Evolutionary conservation across 1,284 basidiomycete species (phyloP).

Genomic region (Ceratobasidium sp.): DNA sequence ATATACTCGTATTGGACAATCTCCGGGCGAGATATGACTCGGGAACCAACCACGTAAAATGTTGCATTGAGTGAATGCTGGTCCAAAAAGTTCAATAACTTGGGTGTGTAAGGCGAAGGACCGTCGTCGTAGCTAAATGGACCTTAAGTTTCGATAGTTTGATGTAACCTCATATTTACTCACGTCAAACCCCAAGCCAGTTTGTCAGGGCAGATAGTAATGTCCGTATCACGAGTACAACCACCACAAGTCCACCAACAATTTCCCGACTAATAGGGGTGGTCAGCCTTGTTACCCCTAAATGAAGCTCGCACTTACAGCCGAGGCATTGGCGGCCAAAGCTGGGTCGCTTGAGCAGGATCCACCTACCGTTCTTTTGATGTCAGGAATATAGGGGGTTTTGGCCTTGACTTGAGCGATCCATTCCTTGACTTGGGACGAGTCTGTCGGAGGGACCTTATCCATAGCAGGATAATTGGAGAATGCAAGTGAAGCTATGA

Average conservation of each 20-base stretch:
- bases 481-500: slow-evolving; percentile 30
- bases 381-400: slow-evolving; percentile 50
- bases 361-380: slow-evolving; percentile 50
- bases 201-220: slow-evolving; percentile 78
- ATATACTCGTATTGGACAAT: slow-evolving; percentile 87
- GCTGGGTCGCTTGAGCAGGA: slow-evolving; percentile 41
- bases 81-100: slow-evolving; percentile 72
- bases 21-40: slow-evolving; percentile 79
- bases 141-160: slow-evolving; percentile 18
- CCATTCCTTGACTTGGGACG: slow-evolving; percentile 54
- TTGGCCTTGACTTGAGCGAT: slow-evolving; percentile 46
- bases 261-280: slow-evolving; percentile 31
- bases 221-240: slow-evolving; percentile 72
- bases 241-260: slow-evolving; percentile 79
- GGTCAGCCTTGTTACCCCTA: background rate
- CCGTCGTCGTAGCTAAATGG: slow-evolving; percentile 77
- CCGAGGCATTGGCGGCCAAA: slow-evolving; percentile 36
- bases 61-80: slow-evolving; percentile 75
- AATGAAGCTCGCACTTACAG: slow-evolving; percentile 3
- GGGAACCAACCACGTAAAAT: slow-evolving; percentile 93
- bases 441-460: slow-evolving; percentile 52
- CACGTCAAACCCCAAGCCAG: slow-evolving; percentile 79
- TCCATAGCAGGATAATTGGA: slow-evolving; percentile 48
- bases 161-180: slow-evolving; percentile 37
- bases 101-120: slow-evolving; percentile 82